Evolutionary conservation across 139 green algal species (phyloP).

Genomic region (Chlamydomonas sp.): DNA sequence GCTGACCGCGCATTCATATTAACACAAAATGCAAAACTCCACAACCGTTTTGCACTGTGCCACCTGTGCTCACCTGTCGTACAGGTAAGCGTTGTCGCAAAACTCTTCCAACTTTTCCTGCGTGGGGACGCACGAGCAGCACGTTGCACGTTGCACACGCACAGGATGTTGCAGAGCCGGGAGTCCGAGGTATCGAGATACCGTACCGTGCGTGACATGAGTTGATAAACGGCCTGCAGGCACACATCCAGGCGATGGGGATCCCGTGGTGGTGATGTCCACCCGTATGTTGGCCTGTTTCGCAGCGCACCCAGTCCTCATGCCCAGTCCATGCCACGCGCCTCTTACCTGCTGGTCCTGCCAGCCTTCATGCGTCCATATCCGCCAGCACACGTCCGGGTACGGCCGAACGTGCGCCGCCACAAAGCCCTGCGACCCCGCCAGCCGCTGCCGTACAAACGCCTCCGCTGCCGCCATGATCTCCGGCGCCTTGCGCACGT

Average conservation of each 20-base stretch:
- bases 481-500: neutral
- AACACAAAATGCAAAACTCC: no score
- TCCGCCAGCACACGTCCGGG: neutral
- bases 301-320: neutral
- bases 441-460: neutral
- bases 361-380: neutral
- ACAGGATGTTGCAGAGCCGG: no score
- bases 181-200: no score
- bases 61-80: neutral
- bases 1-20: no score
- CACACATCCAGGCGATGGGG: no score
- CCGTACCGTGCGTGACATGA: no score
- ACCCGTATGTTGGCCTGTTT: no score
- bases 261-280: no score
- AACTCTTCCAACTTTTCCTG: neutral
- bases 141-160: neutral
- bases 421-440: neutral
- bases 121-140: neutral
- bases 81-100: constrained; percentile 20
- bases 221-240: no score
- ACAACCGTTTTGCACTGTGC: no score
- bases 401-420: constrained; percentile 10
- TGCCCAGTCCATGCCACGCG: neutral
- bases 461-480: neutral
- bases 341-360: neutral